phyloP scores from a whole-genome alignment of 495 filamentous ascomycete species.

The Penicillium macrosclerotiorum region DNA sequence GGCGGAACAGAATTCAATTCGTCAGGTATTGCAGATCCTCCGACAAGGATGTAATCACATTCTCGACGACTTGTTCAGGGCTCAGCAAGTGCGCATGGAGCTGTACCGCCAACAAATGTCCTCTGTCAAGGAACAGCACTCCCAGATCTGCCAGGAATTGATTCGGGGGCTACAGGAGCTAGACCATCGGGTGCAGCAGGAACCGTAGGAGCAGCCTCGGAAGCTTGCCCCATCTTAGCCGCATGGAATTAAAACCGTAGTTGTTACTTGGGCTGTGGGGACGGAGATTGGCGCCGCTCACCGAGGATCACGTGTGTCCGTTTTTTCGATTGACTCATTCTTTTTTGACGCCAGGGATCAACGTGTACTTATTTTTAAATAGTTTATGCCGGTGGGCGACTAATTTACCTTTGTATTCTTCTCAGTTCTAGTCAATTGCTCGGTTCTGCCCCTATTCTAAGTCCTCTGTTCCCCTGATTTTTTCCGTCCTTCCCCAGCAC shows the following conservation, averaged over 20 bases:
- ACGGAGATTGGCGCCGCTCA: conserved; percentile 22
- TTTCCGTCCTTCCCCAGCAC: not conserved
- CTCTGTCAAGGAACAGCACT: conserved; percentile 30
- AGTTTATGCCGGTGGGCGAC: no score
- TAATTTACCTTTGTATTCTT: conserved; percentile 2
- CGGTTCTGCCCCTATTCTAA: not conserved
- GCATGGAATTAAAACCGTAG: not conserved
- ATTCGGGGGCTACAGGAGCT: conserved; percentile 30
- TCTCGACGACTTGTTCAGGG: conserved; percentile 32
- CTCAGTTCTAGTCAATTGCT: conserved; percentile 1
- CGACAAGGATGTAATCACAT: conserved; percentile 32
- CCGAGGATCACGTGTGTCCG: conserved; percentile 20
- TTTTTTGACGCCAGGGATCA: not conserved
- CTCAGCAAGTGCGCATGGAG: conserved; percentile 32
- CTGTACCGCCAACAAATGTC: conserved; percentile 34
- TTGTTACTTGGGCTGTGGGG: conserved; percentile 5
- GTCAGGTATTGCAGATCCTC: conserved; percentile 28
- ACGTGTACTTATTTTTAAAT: conserved; percentile 9
- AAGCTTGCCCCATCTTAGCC: not conserved
- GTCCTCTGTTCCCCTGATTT: not conserved
- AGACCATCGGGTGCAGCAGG: conserved; percentile 24
- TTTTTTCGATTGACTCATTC: conserved; percentile 23
- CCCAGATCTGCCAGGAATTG: conserved; percentile 32
- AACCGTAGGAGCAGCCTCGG: not conserved
- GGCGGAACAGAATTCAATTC: conserved; percentile 30